phyloP scores from a whole-genome alignment of 768 basidiomycete species.

The Podaxis mareebaensis region DNA sequence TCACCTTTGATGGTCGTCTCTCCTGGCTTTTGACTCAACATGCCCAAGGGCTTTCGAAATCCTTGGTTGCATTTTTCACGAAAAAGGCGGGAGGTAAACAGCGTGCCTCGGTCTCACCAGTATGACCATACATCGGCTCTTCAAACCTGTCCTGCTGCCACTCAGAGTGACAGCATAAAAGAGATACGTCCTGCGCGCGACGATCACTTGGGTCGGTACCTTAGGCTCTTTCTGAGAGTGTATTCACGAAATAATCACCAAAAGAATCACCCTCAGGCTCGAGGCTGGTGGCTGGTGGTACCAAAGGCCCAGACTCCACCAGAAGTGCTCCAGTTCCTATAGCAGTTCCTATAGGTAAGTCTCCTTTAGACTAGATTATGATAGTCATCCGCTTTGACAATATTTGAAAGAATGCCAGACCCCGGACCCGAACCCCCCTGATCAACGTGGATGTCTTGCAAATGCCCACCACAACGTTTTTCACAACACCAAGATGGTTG shows the following conservation, averaged over 20 bases:
- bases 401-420: too few species aligned
- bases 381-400: too few species aligned
- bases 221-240: too few species aligned
- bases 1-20: too few species aligned
- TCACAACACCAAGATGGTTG: not conserved
- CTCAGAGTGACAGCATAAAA: not conserved
- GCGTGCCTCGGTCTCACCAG: not conserved
- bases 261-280: too few species aligned
- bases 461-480: not conserved
- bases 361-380: not conserved
- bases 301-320: too few species aligned
- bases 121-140: not conserved
- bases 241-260: too few species aligned
- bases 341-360: not conserved
- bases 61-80: not conserved
- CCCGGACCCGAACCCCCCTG: not conserved
- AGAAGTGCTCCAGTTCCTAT: not conserved
- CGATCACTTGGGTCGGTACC: not conserved
- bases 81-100: not conserved
- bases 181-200: not conserved
- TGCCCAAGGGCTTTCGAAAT: not conserved
- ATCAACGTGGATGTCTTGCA: not conserved
- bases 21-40: not conserved
- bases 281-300: too few species aligned
- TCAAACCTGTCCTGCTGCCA: too few species aligned